A percentile compares a stretch with the other conserved stretches of the same genome.
phyloP scores from a whole-genome alignment of 179 eudicot genomes.

The Vitellaria paradoxa region DNA sequence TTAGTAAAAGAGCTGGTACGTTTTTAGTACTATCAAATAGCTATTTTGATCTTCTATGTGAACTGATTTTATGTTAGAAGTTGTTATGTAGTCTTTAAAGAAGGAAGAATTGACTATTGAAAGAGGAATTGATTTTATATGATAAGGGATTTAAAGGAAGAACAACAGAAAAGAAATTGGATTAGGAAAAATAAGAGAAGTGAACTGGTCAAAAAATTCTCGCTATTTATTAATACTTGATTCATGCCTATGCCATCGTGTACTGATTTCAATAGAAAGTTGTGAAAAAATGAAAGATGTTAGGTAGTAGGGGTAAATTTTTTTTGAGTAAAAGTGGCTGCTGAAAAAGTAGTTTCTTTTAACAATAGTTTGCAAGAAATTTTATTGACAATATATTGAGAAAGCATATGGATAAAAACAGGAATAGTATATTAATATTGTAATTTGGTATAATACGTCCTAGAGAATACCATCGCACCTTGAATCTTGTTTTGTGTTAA shows the following conservation, averaged over 20 bases:
- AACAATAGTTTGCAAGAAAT: background rate
- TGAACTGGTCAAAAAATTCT: background rate
- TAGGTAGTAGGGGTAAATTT: background rate
- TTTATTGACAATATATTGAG: background rate
- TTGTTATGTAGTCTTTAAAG: too few relatives aligned
- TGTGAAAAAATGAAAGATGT: background rate
- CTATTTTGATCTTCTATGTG: background rate
- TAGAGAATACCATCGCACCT: background rate
- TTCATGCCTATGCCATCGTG: background rate
- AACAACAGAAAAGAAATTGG: background rate
- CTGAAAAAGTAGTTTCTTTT: background rate
- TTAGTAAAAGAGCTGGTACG: conserved; percentile 97
- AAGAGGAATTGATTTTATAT: too few relatives aligned
- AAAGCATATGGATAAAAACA: background rate
- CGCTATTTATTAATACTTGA: background rate
- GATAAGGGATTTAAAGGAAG: background rate
- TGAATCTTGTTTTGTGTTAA: background rate
- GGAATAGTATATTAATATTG: background rate
- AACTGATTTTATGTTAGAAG: background rate
- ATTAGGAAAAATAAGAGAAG: background rate
- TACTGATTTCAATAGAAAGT: background rate
- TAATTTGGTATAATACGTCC: background rate
- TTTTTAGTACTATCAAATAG: background rate
- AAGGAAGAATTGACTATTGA: background rate
- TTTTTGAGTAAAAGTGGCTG: background rate